These are phyloP conservation scores for Fremontodendron californicum DNA, from an alignment of 345 rosid genomes.

Conservation along the genomic window DNA sequence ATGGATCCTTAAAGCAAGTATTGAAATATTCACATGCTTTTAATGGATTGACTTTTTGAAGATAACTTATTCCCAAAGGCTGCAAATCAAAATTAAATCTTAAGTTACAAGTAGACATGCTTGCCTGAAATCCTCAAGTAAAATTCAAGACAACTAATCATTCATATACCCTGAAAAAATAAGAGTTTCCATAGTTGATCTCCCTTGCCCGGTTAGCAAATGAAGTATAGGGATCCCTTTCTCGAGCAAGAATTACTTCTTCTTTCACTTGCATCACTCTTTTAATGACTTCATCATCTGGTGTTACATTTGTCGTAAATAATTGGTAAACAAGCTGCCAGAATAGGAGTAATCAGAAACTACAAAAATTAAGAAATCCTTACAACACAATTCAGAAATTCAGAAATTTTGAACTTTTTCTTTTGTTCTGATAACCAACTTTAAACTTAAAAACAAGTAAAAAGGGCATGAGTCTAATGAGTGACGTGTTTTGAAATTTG, in stretches of 20 bases:
- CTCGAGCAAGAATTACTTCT: slow-evolving; percentile 85
- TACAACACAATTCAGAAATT: not conserved
- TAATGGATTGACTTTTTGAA: slow-evolving; percentile 69
- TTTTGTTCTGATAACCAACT: not conserved
- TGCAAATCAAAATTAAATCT: slow-evolving; percentile 34
- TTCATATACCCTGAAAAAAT: slow-evolving; percentile 76
- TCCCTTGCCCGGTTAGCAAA: slow-evolving; percentile 79
- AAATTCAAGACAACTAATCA: slow-evolving; percentile 12
- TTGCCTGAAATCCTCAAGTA: slow-evolving; percentile 7
- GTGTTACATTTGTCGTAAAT: slow-evolving; percentile 67
- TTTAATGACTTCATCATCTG: slow-evolving; percentile 82
- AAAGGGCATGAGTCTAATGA: not conserved
- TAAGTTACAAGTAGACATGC: not conserved
- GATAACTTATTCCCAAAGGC: slow-evolving; percentile 75
- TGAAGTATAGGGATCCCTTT: slow-evolving; percentile 87
- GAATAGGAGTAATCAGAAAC: slow-evolving; percentile 5
- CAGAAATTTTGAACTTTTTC: not conserved
- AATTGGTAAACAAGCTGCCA: slow-evolving; percentile 84
- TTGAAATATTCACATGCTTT: slow-evolving; percentile 89
- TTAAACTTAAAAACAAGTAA: not conserved
- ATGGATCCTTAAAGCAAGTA: slow-evolving; percentile 86
- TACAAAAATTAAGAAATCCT: not conserved
- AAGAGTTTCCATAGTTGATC: slow-evolving; percentile 87
- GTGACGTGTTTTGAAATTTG: not conserved
- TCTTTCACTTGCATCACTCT: slow-evolving; percentile 91